A percentile compares a stretch with the other conserved stretches of the same genome.
phyloP scores from a whole-genome alignment of 768 basidiomycete species.

The Psilocybe tampanensis region DNA sequence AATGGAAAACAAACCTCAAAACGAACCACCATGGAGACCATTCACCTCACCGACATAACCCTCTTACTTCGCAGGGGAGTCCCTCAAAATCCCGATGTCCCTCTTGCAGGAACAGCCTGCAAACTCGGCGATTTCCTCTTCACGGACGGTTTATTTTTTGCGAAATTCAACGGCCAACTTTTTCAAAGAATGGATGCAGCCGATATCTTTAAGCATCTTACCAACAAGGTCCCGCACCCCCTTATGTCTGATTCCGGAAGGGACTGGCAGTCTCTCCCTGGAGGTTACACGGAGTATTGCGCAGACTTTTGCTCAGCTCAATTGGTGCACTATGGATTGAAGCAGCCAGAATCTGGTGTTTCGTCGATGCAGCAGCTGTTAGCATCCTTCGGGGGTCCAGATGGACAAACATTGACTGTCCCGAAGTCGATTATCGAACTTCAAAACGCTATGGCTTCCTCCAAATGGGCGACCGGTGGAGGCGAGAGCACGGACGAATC shows the following conservation, averaged over 20 bases:
- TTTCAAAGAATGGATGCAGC: slow-evolving; percentile 6
- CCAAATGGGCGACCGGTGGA: slow-evolving; percentile 16
- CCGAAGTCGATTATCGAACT: slow-evolving; percentile 23
- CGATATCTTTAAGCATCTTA: slow-evolving; percentile 23
- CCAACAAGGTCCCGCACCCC: slow-evolving; percentile 23
- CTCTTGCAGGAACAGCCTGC: background rate
- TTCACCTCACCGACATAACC: background rate
- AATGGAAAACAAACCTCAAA: background rate
- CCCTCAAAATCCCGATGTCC: background rate
- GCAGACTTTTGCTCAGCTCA: slow-evolving; percentile 29
- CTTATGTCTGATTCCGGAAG: slow-evolving; percentile 22
- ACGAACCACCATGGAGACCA: background rate
- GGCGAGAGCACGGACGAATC: background rate
- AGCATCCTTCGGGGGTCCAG: slow-evolving; percentile 18
- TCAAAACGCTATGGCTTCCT: slow-evolving; percentile 17
- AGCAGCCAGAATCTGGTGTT: slow-evolving; percentile 25
- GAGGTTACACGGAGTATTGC: slow-evolving; percentile 19
- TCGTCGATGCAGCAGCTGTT: slow-evolving; percentile 27
- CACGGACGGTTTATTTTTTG: background rate
- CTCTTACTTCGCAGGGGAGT: background rate
- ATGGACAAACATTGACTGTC: slow-evolving; percentile 18
- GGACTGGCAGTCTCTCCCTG: slow-evolving; percentile 23
- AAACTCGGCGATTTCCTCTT: background rate
- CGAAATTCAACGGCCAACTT: background rate
- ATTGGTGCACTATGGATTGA: slow-evolving; percentile 29